Evolutionary conservation across 257 asterid genomes (phyloP).

Genomic region (Gentiana straminea): DNA sequence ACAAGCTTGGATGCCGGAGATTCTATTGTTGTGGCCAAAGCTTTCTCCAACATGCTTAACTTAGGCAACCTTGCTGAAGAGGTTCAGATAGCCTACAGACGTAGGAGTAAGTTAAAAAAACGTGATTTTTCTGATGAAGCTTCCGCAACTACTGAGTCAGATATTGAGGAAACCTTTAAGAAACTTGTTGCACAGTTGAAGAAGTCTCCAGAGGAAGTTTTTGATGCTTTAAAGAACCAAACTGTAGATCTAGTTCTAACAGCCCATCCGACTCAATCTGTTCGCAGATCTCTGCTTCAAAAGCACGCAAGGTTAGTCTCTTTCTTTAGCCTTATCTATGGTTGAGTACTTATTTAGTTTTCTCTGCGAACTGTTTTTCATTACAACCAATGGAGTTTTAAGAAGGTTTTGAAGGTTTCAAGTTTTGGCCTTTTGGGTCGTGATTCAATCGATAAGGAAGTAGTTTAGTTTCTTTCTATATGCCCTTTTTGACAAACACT

Average conservation of each 20-base stretch:
- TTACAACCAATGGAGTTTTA: too few relatives aligned
- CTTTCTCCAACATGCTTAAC: slow-evolving; percentile 92
- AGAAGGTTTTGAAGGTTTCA: too few relatives aligned
- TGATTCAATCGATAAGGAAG: neutral
- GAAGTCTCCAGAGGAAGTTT: slow-evolving; percentile 73
- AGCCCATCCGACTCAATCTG: slow-evolving; percentile 94
- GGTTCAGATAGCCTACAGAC: slow-evolving; percentile 95
- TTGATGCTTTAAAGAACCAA: slow-evolving; percentile 85
- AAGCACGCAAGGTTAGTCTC: slow-evolving; percentile 73
- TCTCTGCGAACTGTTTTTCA: neutral
- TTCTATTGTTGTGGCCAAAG: slow-evolving; percentile 77
- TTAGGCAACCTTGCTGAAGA: slow-evolving; percentile 95
- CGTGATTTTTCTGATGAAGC: slow-evolving; percentile 83
- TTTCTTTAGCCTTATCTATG: neutral
- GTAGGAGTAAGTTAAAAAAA: slow-evolving; percentile 68
- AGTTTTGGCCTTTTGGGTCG: too few relatives aligned
- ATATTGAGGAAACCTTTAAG: slow-evolving; percentile 86
- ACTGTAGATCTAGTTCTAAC: slow-evolving; percentile 81
- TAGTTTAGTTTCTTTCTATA: neutral
- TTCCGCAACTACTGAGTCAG: slow-evolving; percentile 83
- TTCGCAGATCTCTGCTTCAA: slow-evolving; percentile 91
- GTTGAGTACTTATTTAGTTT: neutral
- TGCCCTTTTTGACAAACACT: neutral
- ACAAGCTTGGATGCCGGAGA: slow-evolving; percentile 96
- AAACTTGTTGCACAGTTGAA: slow-evolving; percentile 75